Percentiles rank a stretch among this genome's conserved stretches.
Evolutionary conservation across 1,284 basidiomycete genomes (phyloP).

Genomic region (Phlebopus sp.): DNA sequence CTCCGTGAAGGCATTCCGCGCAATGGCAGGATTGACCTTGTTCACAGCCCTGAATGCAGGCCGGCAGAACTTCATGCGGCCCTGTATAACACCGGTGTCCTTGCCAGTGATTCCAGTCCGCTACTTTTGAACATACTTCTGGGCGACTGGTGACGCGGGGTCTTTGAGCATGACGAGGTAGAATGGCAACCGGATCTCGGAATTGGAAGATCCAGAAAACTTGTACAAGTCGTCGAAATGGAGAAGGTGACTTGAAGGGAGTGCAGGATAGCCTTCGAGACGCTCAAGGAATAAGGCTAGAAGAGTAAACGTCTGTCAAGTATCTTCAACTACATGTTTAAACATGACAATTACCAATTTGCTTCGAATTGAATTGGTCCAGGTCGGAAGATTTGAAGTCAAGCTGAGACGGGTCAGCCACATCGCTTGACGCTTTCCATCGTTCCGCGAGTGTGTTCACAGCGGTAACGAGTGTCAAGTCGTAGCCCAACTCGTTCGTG

Average conservation of each 20-base stretch:
- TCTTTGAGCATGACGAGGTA: slow-evolving; percentile 63
- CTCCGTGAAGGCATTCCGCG: slow-evolving; percentile 57
- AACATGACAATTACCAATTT: slow-evolving; percentile 47
- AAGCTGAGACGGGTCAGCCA: slow-evolving; percentile 42
- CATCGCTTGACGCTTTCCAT: slow-evolving; percentile 72
- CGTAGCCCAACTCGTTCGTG: slow-evolving; percentile 66
- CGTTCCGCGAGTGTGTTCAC: slow-evolving; percentile 71
- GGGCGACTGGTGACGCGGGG: slow-evolving; percentile 46
- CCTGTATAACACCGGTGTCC: slow-evolving; percentile 61
- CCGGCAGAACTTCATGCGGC: slow-evolving; percentile 83
- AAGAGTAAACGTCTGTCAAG: neutral
- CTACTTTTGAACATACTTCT: slow-evolving; percentile 49
- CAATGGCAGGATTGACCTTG: slow-evolving; percentile 61
- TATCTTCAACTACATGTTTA: neutral
- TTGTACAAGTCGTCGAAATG: slow-evolving; percentile 58
- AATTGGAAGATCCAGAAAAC: slow-evolving; percentile 53
- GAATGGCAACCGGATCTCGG: slow-evolving; percentile 72
- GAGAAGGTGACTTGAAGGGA: slow-evolving; percentile 54
- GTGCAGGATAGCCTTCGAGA: slow-evolving; percentile 52
- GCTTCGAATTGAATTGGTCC: slow-evolving; percentile 59
- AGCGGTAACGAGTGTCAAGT: slow-evolving; percentile 74
- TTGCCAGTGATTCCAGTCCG: slow-evolving; percentile 68
- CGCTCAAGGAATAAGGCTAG: slow-evolving; percentile 75
- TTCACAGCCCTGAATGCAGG: slow-evolving; percentile 58
- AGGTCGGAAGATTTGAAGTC: slow-evolving; percentile 58